Evolutionary conservation across 805 yeast genomes (phyloP), one percentile per base, ranked within the genome.

Genomic region (Brettanomyces nanus): DNA sequence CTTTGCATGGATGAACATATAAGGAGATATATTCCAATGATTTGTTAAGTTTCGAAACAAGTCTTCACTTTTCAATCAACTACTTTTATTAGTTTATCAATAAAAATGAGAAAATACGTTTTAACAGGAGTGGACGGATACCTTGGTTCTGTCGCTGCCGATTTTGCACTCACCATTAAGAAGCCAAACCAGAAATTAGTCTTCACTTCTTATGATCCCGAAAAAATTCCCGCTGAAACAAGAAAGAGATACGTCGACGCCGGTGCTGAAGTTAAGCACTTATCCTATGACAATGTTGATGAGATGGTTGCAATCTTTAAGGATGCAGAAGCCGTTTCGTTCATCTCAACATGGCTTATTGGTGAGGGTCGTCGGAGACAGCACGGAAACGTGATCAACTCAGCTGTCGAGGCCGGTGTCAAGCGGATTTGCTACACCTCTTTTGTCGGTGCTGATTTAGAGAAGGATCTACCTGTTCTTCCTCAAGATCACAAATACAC

Each of bases 401-500:
- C 42, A 7, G 36, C 37, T 37, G 40, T 35, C 6, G 15, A 37
- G 15, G 42, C 42, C 9, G 37, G 29, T 18, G 42, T 39, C 25
- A 33, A 26, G 14, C 37, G 42, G 18, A 25, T 39, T 27, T 35
- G 40, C 42, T 39, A 39, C 30, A 39, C 42, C 21, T 39, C 42
- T 7, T 37, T 39, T 38, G 40, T 39, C 10, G 42, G 42, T 9
- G 42, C 42, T 15, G 42, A 39, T 7, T 22, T 39, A 14, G 42
- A 39, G 18, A 35, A 39, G 30, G 40, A 39, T 22, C 31, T 35
- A 5, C 42, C 42, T 17, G 42, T 35, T 10, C 22, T 39, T n/a
- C 42, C 42, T 37, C 28, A 35, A 10, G 42, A 39, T 29, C 42
- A 39, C 19, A 37, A 36, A 31, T 35, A 37, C 28, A 35, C 42